Evolutionary conservation across 345 rosid genomes (phyloP), one percentile per base, ranked within the genome.

Genomic region (Linum trigynum): DNA sequence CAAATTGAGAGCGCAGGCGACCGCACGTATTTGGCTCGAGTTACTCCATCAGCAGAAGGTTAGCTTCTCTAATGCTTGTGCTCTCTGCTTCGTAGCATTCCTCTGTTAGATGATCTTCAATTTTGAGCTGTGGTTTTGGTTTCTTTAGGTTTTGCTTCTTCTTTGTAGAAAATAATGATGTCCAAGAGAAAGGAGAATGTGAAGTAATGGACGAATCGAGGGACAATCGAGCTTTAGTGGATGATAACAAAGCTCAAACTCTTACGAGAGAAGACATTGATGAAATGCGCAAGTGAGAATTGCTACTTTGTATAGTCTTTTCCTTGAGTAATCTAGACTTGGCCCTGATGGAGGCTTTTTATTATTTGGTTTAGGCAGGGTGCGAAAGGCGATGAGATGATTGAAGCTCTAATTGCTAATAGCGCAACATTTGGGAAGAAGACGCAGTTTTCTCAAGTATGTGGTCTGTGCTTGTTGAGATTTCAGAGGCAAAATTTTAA

Each of bases 401-500:
- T 94, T 60, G 96, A 84, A 76, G 99, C 97, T 62, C 85, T 94
- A 38, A 90, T 94, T 73, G 85, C 97, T 53, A 94, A 90, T 38
- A 90, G 96, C 74, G 78, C 95, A 53, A 90, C 99, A 10, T 94
- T 85, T 76, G 95, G 86, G 55, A 88, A 86, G 87, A 94, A 90
- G 80, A 83, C 88, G 16, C 67, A 71, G 40, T 85, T 90, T 68
- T 90, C 99, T 5, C 96, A 94, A 82, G 99, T 80, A 70, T 60
- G 72, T 66, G 32, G 59, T 17, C 53, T 41, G 40, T 32, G 39
- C 39, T 0, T 17, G 1, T 10, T 40, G 65, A 48, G 53, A 48
- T 48, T 48, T 15, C 9, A 7, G 14, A 48, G 12, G 53, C 53
- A 48, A 9, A 48, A 8, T 48, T 0, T 2, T 48, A 11, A 48